Conservation (phyloP, 2,329 filamentous ascomycete species). For the Sclerotinia minor region DNA sequence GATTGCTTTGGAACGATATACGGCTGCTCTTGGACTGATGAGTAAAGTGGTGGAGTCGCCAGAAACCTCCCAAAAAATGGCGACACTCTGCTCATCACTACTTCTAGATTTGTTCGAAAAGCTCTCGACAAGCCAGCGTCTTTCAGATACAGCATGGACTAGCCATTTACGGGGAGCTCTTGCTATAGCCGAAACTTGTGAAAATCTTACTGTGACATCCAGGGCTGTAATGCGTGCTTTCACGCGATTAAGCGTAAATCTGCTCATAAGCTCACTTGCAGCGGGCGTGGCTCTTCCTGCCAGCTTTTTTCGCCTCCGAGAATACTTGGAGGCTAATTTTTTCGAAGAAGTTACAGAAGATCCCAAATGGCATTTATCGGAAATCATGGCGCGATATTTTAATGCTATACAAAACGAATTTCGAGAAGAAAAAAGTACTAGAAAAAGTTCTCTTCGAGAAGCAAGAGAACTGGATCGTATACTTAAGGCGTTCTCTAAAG, state of each 20-base stretch:
- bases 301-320: constrained; percentile 20
- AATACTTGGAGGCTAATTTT: constrained; percentile 13
- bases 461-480: constrained; percentile 22
- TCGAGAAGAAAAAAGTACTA: constrained; percentile 1
- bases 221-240: background rate
- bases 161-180: constrained; percentile 47
- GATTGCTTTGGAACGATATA: constrained; percentile 24
- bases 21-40: constrained; percentile 3
- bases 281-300: constrained; percentile 11
- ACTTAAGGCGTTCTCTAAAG: constrained; percentile 1
- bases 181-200: constrained; percentile 35
- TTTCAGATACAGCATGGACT: background rate
- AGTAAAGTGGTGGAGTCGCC: constrained; percentile 23
- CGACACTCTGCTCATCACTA: constrained; percentile 25
- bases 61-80: constrained; percentile 10
- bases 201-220: background rate
- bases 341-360: constrained; percentile 7
- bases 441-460: constrained; percentile 10
- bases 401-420: constrained; percentile 23
- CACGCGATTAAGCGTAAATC: constrained; percentile 20
- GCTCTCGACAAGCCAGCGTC: background rate
- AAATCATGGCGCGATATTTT: constrained; percentile 24
- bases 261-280: constrained; percentile 25
- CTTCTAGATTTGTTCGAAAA: constrained; percentile 29
- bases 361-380: constrained; percentile 22